Evolutionary conservation across 169 alveolate species (phyloP), one percentile per base, ranked within the genome.

Genomic region (Eimeria tenella): DNA sequence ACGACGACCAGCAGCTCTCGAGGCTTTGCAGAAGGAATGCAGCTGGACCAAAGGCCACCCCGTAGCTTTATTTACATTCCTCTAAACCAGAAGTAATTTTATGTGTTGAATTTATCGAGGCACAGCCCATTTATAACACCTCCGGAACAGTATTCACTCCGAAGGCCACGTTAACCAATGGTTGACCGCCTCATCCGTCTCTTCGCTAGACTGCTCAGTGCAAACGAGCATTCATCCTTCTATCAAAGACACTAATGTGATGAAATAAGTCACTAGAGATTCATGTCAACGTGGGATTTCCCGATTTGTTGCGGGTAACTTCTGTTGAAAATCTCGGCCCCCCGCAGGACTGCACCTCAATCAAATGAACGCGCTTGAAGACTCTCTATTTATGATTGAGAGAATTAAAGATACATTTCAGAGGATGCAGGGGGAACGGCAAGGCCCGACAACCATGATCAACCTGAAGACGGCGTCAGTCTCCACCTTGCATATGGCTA

Each of bases 201-300:
- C 84, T 23, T 56, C 63, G 84, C 63, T 74, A 49, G 84, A 50
- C 62, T 74, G 84, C 62, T 74, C 84, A 49, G 84, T 15, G 19
- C 52, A 49, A 19, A 25, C 63, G 63, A 15, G 84, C 31, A 13
- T 5, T 3, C 15, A 31, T 49, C 63, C 63, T 19, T 11, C 42
- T 50, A 25, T 42, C 63, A 42, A 74, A 74, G 84, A 49, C 84
- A 74, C 63, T 42, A 4, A 74, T 74, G 63, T 60, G 52, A 50
- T 19, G 8, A 49, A 74, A 15, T 1, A 49, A 49, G 3, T 5
- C 52, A 50, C n/a, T 74, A 13, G 8, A 10, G 42, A 10, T 74
- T 49, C n/a, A 74, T 50, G 17, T 49, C 17, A 4, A 50, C 3
- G 63, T 17, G 9, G 17, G 52, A 74, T 6, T 4, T 17, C 19